Evolutionary conservation across 768 basidiomycete species (phyloP).

Genomic region (Phylloporus sp.): DNA sequence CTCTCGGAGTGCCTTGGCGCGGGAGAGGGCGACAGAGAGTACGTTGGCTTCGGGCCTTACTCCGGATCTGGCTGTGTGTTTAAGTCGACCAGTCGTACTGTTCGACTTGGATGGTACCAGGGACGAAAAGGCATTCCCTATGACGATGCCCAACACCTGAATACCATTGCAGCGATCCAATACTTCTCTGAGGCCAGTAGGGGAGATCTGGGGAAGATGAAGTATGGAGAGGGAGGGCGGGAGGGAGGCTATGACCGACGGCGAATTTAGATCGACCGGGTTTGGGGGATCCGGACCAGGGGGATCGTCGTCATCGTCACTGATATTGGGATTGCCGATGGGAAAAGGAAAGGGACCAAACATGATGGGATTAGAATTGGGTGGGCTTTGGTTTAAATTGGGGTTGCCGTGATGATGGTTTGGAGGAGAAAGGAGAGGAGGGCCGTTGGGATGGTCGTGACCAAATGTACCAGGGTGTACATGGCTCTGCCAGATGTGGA

Average conservation of each 20-base stretch:
- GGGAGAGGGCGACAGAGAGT: slow-evolving; percentile 13
- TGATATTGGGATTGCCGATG: background rate
- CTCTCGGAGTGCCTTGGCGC: slow-evolving; percentile 11
- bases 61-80: background rate
- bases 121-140: slow-evolving; percentile 11
- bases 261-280: slow-evolving; percentile 9
- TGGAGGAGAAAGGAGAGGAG: slow-evolving; percentile 15
- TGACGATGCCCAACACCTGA: slow-evolving; percentile 16
- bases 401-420: background rate
- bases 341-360: slow-evolving; percentile 8
- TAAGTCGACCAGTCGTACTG: background rate
- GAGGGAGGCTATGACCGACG: slow-evolving; percentile 31
- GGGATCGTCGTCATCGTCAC: background rate
- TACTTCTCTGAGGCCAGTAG: slow-evolving; percentile 17
- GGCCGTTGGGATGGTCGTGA: slow-evolving; percentile 4
- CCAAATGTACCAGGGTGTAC: slow-evolving; percentile 1
- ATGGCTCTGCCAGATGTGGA: slow-evolving; percentile 3
- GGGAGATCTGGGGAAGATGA: slow-evolving; percentile 22
- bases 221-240: slow-evolving; percentile 32
- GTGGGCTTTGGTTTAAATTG: background rate
- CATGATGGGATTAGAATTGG: slow-evolving; percentile 6
- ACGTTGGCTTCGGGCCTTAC: slow-evolving; percentile 12
- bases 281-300: slow-evolving; percentile 3
- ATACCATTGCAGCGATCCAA: slow-evolving; percentile 18
- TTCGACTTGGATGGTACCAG: background rate